Conservation (phyloP, 1,284 basidiomycete species). For the Porodaedalea pini region DNA sequence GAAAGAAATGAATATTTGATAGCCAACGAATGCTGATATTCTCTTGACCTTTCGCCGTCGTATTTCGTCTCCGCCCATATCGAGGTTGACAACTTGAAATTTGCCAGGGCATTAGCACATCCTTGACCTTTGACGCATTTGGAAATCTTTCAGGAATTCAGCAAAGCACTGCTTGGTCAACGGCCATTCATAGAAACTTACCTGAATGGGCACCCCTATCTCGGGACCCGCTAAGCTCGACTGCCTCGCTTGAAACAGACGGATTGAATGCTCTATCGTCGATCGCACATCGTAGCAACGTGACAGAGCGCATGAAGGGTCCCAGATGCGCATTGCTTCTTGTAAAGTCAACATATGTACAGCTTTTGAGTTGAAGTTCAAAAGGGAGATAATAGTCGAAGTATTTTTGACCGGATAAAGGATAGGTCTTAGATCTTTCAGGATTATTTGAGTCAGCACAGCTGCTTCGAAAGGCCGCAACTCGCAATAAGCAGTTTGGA, state of each 20-base stretch:
- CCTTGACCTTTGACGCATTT: slow-evolving; percentile 73
- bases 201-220: slow-evolving; percentile 25
- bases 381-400: slow-evolving; percentile 47
- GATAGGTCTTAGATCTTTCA: slow-evolving; percentile 78
- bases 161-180: background rate
- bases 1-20: background rate
- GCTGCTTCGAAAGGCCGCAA: slow-evolving; percentile 59
- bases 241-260: slow-evolving; percentile 42
- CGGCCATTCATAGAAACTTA: background rate
- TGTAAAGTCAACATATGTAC: slow-evolving; percentile 54
- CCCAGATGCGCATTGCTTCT: slow-evolving; percentile 72
- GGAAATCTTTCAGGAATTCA: slow-evolving; percentile 55
- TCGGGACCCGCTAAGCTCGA: slow-evolving; percentile 31
- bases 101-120: slow-evolving; percentile 51
- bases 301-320: slow-evolving; percentile 53
- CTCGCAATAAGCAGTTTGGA: slow-evolving; percentile 49
- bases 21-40: background rate
- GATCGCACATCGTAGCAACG: slow-evolving; percentile 52
- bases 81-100: slow-evolving; percentile 37
- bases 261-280: slow-evolving; percentile 56
- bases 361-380: slow-evolving; percentile 52
- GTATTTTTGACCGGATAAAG: slow-evolving; percentile 60
- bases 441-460: slow-evolving; percentile 76
- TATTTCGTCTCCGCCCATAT: slow-evolving; percentile 89
- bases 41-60: slow-evolving; percentile 78